Evolutionary conservation across 1,139 yeast species (phyloP), one percentile per base, ranked within the genome.

Genomic region (Debaryomyces nepalensis): DNA sequence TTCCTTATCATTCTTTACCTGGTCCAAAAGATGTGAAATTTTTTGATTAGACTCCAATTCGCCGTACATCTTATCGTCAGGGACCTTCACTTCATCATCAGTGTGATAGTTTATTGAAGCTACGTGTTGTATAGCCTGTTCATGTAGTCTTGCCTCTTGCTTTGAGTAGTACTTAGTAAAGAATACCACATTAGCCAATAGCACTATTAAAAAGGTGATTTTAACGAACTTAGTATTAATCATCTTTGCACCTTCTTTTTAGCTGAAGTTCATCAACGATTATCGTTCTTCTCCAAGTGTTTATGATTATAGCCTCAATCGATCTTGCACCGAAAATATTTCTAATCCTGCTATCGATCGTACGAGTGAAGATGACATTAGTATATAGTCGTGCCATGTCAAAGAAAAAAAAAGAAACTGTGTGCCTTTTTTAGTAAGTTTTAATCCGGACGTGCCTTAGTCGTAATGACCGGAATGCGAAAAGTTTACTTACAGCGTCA

Each of bases 101-200:
- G 63, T 55, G 7, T 44, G 26, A 37, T 56, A 59, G 23, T 45
- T 47, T n/a, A 54, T 45, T 9, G 55, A 43, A 2, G 57, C 49
- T 3, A 46, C 41, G 39, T 58, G 65, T 6, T 53, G 44, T n/a
- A 50, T 31, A 23, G 59, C 65, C n/a, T 58, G 53, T 39, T 52
- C 47, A 35, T 49, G 52, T 37, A 60, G 41, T 38, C 50, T 49
- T 12, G 46, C 43, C 31, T 60, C 63, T 31, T 57, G 55, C 20
- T 46, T 33, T 21, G 48, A 44, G 38, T 61, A 63, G n/a, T 54
- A 43, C 37, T 49, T 49, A 19, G 58, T 40, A 47, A 64, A 62
- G 37, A 61, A 61, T 32, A 54, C 37, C 8, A 62, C 40, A 41
- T 64, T 64, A 23, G 59, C 20, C 15, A 61, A 40, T 14, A 64